These are phyloP conservation scores for Blastomyces percursus DNA, from an alignment of 2,329 filamentous ascomycete genomes.

Conservation along the genomic window DNA sequence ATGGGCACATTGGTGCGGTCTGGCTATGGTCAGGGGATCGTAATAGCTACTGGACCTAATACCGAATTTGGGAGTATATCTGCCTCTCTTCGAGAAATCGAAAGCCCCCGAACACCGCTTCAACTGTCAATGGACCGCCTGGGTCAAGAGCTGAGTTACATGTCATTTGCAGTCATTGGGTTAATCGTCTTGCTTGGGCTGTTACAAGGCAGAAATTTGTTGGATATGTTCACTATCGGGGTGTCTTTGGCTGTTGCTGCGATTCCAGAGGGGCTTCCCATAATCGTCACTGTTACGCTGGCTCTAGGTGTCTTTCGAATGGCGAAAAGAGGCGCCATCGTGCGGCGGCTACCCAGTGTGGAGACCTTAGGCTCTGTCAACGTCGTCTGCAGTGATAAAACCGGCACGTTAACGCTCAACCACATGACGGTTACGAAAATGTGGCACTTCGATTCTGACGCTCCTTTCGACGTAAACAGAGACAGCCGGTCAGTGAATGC, in stretches of 20 bases:
- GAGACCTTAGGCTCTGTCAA: slow-evolving; percentile 98
- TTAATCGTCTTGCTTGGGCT: slow-evolving; percentile 87
- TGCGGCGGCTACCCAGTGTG: slow-evolving; percentile 89
- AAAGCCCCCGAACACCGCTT: slow-evolving; percentile 85
- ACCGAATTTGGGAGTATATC: slow-evolving; percentile 97
- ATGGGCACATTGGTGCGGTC: slow-evolving; percentile 96
- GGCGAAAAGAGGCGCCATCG: slow-evolving; percentile 90
- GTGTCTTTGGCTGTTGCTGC: slow-evolving; percentile 93
- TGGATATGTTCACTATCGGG: slow-evolving; percentile 96
- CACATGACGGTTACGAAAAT: slow-evolving; percentile 97
- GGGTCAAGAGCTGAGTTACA: slow-evolving; percentile 89
- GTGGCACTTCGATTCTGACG: slow-evolving; percentile 72
- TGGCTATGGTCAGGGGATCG: slow-evolving; percentile 87
- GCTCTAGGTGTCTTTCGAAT: slow-evolving; percentile 92
- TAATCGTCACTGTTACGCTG: slow-evolving; percentile 95
- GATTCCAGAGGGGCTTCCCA: slow-evolving; percentile 90
- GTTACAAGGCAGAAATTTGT: slow-evolving; percentile 73
- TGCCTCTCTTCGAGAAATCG: slow-evolving; percentile 84
- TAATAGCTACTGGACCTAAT: slow-evolving; percentile 87
- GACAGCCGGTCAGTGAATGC: slow-evolving; percentile 46
- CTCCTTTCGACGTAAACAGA: slow-evolving; percentile 47
- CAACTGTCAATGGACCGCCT: slow-evolving; percentile 97
- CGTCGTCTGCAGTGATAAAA: slow-evolving; percentile 99
- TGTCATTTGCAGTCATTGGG: slow-evolving; percentile 88
- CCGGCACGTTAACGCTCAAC: slow-evolving; percentile 88